Evolutionary conservation across 805 yeast species (phyloP), one percentile per base, ranked within the genome.

Genomic region (Yamadazyma laniorum): DNA sequence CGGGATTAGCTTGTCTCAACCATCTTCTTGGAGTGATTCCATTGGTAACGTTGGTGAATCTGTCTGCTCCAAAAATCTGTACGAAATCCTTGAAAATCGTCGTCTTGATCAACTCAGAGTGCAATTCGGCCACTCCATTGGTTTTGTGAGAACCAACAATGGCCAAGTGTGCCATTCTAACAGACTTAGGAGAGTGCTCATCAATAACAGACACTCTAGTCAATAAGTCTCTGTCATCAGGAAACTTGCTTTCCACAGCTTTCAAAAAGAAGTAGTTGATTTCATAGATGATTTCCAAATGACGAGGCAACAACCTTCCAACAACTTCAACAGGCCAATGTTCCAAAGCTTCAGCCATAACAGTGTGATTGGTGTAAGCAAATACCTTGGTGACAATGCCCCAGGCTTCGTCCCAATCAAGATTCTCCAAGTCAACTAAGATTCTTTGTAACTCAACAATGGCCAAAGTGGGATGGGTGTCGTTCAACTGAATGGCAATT

Each of bases 1-100:
- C 72, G 8, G 97, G 96, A 62, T 89, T 90, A 35, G 96, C 95
- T 67, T 89, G 95, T 59, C 80, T 82, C 58, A 89, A 75, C 97
- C 97, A 89, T 67, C 97, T 82, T 74, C 97, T 80, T 51, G 96
- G 96, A 3, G 97, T 89, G 56, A 89, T 80, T 67, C 97, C 97
- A 61, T 89, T 89, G 34, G 97, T 89, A 44, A 89, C 96, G 54
- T 89, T 89, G 36, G 86, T 85, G 64, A 89, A 89, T 64, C 85
- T 86, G 46, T 85, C 86, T 16, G 72, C 55, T 34, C 97, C 97
- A 52, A 77, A 89, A 25, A 89, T 74, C 45, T 74, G 75, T 39
- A 89, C 97, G 58, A 89, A 89, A 63, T 90, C 96, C 59, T 82
- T 82, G 67, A 89, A 89, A 50, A 89, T 85, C 4, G 96, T 87